Evolutionary conservation across 2,329 filamentous ascomycete species (phyloP).

Genomic region (Diaporthe helianthi): DNA sequence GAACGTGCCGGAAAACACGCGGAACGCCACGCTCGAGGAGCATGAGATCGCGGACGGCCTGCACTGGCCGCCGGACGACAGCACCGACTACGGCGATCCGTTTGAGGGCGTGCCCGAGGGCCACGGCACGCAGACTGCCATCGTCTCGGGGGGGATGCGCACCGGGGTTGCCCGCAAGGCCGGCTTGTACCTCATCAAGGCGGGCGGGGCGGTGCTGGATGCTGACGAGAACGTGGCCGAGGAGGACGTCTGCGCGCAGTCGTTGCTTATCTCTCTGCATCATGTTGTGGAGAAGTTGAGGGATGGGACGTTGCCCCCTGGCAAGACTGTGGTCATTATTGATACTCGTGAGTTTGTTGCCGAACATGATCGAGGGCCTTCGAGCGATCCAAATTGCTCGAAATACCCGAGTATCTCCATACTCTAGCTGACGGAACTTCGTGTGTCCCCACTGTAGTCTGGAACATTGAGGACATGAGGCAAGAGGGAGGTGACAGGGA

Average conservation of each 20-base stretch:
- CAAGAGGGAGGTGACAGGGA: background rate
- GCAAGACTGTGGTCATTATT: slow-evolving; percentile 23
- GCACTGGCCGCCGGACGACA: slow-evolving; percentile 8
- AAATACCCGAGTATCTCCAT: too few species aligned
- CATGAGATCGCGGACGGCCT: background rate
- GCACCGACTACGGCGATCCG: slow-evolving; percentile 8
- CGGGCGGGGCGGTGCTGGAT: slow-evolving; percentile 16
- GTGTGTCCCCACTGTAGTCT: background rate
- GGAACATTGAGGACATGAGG: slow-evolving; percentile 9
- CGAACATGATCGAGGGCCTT: too few species aligned
- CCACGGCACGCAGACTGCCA: slow-evolving; percentile 25
- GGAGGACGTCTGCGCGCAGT: slow-evolving; percentile 8
- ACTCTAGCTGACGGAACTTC: background rate
- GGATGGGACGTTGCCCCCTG: background rate
- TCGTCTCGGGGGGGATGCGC: background rate
- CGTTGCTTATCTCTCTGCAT: background rate
- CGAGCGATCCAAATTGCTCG: too few species aligned
- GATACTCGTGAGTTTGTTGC: slow-evolving; percentile 11
- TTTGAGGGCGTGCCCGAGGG: slow-evolving; percentile 25
- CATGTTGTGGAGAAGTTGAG: slow-evolving; percentile 21
- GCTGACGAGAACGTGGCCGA: background rate
- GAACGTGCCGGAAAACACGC: background rate
- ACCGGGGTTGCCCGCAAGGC: slow-evolving; percentile 15
- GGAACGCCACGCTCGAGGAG: slow-evolving; percentile 2
- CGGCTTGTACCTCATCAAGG: slow-evolving; percentile 29